Percentiles rank a stretch among this genome's conserved stretches.
These are phyloP conservation scores for Cladosporium colombiae DNA, from an alignment of 2,329 filamentous ascomycete genomes.

Conservation along the genomic window DNA sequence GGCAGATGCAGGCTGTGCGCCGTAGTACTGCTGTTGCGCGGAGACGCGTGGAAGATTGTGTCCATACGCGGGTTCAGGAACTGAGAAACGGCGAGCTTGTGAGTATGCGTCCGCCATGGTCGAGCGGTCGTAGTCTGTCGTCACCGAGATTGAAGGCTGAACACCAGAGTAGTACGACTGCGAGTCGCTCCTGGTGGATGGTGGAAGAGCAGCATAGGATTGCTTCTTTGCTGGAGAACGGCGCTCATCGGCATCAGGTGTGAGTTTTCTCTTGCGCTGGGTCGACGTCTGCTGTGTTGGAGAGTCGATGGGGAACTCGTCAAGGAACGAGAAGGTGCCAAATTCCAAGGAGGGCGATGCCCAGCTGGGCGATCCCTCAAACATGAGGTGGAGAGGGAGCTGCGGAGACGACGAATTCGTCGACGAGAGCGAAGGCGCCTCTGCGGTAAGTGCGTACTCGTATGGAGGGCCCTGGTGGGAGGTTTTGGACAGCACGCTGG, in stretches of 20 bases:
- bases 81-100: conserved; percentile 42
- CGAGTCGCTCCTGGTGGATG: conserved; percentile 37
- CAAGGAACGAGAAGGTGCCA: conserved; percentile 61
- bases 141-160: conserved; percentile 38
- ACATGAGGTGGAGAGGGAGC: conserved; percentile 60
- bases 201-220: conserved; percentile 39
- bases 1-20: conserved; percentile 27
- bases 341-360: conserved; percentile 53
- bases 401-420: conserved; percentile 58
- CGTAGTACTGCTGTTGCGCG: conserved; percentile 32
- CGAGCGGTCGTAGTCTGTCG: conserved; percentile 40
- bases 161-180: conserved; percentile 36
- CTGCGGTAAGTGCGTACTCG: conserved; percentile 70
- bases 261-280: conserved; percentile 58
- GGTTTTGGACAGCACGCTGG: conserved; percentile 63
- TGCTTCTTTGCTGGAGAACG: conserved; percentile 49
- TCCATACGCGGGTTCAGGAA: conserved; percentile 37
- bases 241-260: conserved; percentile 50
- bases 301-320: conserved; percentile 30
- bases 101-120: conserved; percentile 39
- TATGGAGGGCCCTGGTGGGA: conserved; percentile 59
- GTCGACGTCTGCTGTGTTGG: conserved; percentile 28
- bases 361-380: conserved; percentile 45
- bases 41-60: conserved; percentile 28
- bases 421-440: conserved; percentile 66